Conservation (phyloP, 139 green algal species). For the Chlorella sorokiniana region DNA sequence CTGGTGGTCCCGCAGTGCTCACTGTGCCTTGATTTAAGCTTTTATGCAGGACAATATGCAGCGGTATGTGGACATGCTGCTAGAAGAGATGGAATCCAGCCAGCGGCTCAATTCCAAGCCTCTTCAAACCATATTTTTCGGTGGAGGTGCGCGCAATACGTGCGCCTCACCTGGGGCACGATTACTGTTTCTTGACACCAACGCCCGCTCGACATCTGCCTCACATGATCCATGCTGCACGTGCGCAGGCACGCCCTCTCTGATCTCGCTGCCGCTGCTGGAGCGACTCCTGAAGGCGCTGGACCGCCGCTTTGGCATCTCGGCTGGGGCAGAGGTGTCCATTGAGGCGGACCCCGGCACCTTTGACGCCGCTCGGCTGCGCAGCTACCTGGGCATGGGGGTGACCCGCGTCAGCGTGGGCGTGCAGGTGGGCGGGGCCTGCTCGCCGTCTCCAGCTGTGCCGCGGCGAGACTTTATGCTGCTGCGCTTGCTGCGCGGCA, state of each 20-base stretch:
- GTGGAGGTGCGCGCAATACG: conserved; percentile 60
- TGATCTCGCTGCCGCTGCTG: conserved; percentile 79
- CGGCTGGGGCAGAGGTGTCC: conserved; percentile 77
- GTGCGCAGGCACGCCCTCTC: conserved; percentile 80
- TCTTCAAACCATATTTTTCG: conserved; percentile 89
- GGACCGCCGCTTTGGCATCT: conserved; percentile 69
- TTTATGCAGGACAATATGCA: conserved; percentile 34
- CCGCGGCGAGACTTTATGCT: too few species aligned
- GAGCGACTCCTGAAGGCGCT: conserved; percentile 69
- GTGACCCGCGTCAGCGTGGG: conserved; percentile 92
- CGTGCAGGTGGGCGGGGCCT: conserved; percentile 65
- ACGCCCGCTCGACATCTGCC: not conserved
- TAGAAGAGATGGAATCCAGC: conserved; percentile 72
- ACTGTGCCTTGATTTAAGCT: not conserved
- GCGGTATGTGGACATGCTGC: conserved; percentile 38
- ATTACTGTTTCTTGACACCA: too few species aligned
- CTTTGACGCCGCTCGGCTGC: conserved; percentile 80
- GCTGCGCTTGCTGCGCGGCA: too few species aligned
- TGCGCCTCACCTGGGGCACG: too few species aligned
- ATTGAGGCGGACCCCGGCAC: conserved; percentile 97
- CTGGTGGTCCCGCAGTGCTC: too few species aligned
- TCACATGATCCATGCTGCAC: not conserved
- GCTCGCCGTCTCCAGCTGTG: not conserved
- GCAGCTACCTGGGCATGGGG: conserved; percentile 74
- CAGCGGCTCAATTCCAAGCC: conserved; percentile 28